Conservation (phyloP, 2,329 filamentous ascomycete genomes). For the Pochonia chlamydosporia region DNA sequence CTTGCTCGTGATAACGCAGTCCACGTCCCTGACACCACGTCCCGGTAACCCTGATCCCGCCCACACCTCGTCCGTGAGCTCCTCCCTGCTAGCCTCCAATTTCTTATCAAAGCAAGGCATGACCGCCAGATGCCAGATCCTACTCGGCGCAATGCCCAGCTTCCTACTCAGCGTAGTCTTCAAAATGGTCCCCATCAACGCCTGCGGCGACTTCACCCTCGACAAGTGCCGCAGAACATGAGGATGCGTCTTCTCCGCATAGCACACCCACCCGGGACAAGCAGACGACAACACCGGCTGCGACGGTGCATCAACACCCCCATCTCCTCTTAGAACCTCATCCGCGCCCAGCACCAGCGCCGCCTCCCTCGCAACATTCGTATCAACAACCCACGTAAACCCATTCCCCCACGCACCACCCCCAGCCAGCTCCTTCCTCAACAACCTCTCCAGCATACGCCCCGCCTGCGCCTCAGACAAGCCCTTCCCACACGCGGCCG, state of each 20-base stretch:
- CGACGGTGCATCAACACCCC: constrained; percentile 13
- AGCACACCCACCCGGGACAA: constrained; percentile 98
- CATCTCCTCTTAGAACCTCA: constrained; percentile 49
- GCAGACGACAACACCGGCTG: constrained; percentile 76
- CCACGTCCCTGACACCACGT: constrained; percentile 73
- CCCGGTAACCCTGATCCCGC: constrained; percentile 40
- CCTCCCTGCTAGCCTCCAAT: constrained; percentile 87
- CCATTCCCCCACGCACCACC: constrained; percentile 68
- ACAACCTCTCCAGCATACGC: constrained; percentile 74
- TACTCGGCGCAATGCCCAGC: constrained; percentile 65
- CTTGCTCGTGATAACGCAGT: constrained; percentile 96
- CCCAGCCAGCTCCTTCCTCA: constrained; percentile 59
- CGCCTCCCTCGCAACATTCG: constrained; percentile 74
- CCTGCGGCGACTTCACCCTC: constrained; percentile 87
- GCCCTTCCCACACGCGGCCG: constrained; percentile 70
- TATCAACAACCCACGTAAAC: constrained; percentile 89
- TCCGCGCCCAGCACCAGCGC: constrained; percentile 75
- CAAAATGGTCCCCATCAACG: constrained; percentile 80
- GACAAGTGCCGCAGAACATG: constrained; percentile 89
- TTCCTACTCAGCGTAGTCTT: constrained; percentile 77
- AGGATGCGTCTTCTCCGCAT: constrained; percentile 96
- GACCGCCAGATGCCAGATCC: constrained; percentile 89
- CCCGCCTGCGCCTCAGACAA: constrained; percentile 69
- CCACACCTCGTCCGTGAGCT: constrained; percentile 82
- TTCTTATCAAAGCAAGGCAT: constrained; percentile 99